These are phyloP conservation scores for Gryganskiella cystojenkinii DNA, from an alignment of 192 early-diverging fungal species.

Conservation along the genomic window DNA sequence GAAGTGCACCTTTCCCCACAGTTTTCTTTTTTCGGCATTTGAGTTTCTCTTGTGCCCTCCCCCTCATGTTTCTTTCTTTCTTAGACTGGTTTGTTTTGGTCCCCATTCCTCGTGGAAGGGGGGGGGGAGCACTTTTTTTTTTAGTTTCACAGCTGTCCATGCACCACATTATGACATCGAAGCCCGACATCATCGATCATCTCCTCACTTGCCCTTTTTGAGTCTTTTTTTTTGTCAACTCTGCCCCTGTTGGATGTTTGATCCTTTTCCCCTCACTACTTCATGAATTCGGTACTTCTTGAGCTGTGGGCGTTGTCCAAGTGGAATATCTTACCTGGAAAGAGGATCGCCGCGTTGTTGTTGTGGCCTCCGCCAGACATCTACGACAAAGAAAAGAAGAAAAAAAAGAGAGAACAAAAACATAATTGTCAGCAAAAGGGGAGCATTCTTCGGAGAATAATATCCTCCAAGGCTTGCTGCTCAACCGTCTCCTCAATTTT, in stretches of 20 bases:
- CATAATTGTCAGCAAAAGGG: too few species aligned
- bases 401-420: too few species aligned
- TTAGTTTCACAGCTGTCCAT: too few species aligned
- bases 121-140: too few species aligned
- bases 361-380: slow-evolving; percentile 32
- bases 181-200: background rate
- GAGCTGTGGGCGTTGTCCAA: too few species aligned
- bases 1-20: slow-evolving; percentile 21
- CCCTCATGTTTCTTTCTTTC: background rate
- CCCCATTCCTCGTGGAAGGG: background rate
- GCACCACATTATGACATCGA: background rate
- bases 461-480: too few species aligned
- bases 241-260: too few species aligned
- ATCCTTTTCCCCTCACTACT: too few species aligned
- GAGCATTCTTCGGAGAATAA: too few species aligned
- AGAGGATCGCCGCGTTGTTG: slow-evolving; percentile 47
- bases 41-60: slow-evolving; percentile 13
- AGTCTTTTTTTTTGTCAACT: background rate
- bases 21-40: slow-evolving; percentile 49
- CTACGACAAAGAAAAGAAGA: slow-evolving; percentile 9
- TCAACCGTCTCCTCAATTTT: too few species aligned
- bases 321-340: slow-evolving; percentile 31
- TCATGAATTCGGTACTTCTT: too few species aligned
- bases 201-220: background rate
- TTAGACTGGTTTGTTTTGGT: background rate